Evolutionary conservation across 2,329 filamentous ascomycete species (phyloP).

Genomic region (Zarea fungicola): DNA sequence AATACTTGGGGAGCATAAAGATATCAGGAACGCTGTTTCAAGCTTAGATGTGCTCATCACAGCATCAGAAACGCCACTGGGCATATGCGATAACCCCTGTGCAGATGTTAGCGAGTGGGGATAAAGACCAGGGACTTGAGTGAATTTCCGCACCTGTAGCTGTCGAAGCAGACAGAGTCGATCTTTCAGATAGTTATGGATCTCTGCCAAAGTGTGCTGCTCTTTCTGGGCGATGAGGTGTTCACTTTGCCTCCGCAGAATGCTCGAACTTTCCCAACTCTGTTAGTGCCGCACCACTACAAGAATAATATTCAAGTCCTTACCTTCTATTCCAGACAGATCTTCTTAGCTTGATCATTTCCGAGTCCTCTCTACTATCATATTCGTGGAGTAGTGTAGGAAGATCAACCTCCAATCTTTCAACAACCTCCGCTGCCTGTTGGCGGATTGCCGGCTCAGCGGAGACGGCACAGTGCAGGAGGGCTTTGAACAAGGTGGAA

Average conservation of each 20-base stretch:
- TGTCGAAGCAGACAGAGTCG: conserved; percentile 48
- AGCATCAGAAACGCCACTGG: conserved; percentile 51
- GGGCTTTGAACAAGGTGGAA: conserved; percentile 40
- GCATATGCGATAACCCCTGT: conserved; percentile 50
- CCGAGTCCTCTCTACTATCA: conserved; percentile 21
- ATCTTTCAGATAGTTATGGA: conserved; percentile 53
- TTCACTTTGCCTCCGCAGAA: conserved; percentile 45
- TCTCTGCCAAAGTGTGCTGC: conserved; percentile 38
- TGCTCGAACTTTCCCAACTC: conserved; percentile 24
- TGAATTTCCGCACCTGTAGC: conserved; percentile 36
- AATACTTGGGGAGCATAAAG: conserved; percentile 60
- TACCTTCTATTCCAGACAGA: conserved; percentile 52
- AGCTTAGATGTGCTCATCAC: conserved; percentile 48
- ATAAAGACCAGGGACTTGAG: not conserved
- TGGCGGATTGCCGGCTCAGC: conserved; percentile 44
- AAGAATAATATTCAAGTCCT: conserved; percentile 15
- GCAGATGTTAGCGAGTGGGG: not conserved
- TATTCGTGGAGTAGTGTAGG: conserved; percentile 24
- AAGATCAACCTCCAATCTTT: conserved; percentile 37
- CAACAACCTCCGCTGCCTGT: conserved; percentile 43
- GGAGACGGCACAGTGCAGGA: conserved; percentile 51
- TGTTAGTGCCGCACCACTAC: conserved; percentile 3
- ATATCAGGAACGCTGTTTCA: conserved; percentile 58
- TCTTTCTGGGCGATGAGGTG: conserved; percentile 39
- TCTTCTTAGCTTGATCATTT: conserved; percentile 24